Evolutionary conservation across 495 filamentous ascomycete genomes (phyloP).

Genomic region (Lichenothelia convexa): DNA sequence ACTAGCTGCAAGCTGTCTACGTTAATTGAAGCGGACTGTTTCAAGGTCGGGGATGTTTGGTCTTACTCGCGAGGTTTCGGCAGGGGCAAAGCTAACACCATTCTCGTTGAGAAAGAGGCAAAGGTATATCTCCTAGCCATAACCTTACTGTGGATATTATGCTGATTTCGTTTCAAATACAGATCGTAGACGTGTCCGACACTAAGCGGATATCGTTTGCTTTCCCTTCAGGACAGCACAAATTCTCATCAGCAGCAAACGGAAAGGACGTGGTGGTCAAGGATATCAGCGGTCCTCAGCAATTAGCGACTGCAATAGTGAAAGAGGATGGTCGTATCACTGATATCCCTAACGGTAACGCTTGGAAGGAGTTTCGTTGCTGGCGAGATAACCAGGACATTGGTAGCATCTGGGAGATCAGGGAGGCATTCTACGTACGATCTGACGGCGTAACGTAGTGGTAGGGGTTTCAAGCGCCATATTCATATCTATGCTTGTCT

Average conservation of each 20-base stretch:
- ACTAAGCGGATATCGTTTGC: too few relatives aligned
- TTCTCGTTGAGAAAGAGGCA: constrained; percentile 15
- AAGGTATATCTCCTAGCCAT: too few relatives aligned
- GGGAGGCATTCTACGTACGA: constrained; percentile 18
- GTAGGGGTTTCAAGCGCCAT: too few relatives aligned
- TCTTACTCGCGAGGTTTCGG: background rate
- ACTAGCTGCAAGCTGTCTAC: background rate
- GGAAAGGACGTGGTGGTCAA: too few relatives aligned
- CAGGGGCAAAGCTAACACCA: background rate
- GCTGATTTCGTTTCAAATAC: too few relatives aligned
- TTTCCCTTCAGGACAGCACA: too few relatives aligned
- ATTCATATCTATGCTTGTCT: too few relatives aligned
- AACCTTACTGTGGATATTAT: too few relatives aligned
- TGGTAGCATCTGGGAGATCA: constrained; percentile 34
- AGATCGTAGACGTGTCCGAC: too few relatives aligned
- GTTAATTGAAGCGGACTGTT: background rate
- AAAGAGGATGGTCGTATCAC: constrained; percentile 26
- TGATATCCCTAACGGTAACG: constrained; percentile 21
- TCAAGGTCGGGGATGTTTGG: background rate
- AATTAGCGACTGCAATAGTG: constrained; percentile 5
- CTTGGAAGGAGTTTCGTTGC: constrained; percentile 34
- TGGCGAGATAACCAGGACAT: constrained; percentile 37
- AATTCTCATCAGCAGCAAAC: too few relatives aligned
- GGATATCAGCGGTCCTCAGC: too few relatives aligned
- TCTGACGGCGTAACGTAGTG: too few relatives aligned